Conservation (phyloP, 2,329 filamentous ascomycete species). For the Fusarium coicis region DNA sequence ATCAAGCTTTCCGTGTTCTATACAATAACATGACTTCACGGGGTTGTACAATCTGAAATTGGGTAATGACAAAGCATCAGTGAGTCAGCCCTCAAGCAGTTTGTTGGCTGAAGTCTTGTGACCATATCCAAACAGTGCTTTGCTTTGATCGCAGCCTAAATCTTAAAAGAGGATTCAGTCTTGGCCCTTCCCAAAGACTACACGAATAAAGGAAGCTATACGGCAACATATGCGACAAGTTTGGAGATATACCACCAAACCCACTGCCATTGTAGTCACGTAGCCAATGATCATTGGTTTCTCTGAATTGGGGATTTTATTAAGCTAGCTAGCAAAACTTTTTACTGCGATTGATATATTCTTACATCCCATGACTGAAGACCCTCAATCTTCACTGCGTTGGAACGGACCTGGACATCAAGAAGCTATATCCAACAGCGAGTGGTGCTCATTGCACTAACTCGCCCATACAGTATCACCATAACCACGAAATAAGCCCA, state of each 20-base stretch:
- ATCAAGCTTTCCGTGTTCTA: not conserved
- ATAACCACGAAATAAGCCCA: conserved; percentile 75
- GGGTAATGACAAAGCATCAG: not conserved
- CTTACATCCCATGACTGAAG: not conserved
- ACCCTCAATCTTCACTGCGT: not conserved
- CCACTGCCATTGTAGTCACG: not conserved
- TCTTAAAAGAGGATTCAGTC: no score
- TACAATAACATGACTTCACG: not conserved
- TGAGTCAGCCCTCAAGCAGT: not conserved
- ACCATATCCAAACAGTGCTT: not conserved
- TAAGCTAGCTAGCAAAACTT: not conserved
- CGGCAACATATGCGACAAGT: not conserved
- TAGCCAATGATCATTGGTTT: not conserved
- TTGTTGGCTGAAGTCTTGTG: not conserved
- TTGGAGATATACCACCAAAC: not conserved
- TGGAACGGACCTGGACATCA: not conserved
- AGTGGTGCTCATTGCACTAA: not conserved
- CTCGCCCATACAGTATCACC: conserved; percentile 56
- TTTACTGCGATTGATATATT: not conserved
- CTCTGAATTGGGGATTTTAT: no score
- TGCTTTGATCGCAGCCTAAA: not conserved
- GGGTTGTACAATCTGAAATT: not conserved
- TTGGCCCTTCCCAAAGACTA: not conserved
- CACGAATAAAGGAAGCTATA: not conserved
- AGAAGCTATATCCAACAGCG: not conserved